phyloP scores from a whole-genome alignment of 1,139 yeast species.

The Trichomonascaceae sp. region DNA sequence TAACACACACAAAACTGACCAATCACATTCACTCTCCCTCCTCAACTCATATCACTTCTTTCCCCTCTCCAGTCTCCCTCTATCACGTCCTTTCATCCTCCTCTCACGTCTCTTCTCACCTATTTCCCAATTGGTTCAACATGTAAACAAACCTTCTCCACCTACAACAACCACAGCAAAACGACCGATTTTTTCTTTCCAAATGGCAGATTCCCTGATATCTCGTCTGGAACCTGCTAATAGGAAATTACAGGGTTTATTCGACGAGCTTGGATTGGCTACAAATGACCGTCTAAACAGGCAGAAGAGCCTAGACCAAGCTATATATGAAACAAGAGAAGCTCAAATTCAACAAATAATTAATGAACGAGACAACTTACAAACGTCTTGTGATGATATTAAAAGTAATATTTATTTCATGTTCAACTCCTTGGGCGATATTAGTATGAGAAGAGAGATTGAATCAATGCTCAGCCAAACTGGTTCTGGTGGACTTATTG shows the following conservation, averaged over 20 bases:
- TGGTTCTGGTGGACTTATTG: conserved; percentile 24
- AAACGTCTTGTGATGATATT: conserved; percentile 22
- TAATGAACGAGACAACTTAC: conserved; percentile 27
- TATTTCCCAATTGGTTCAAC: background rate
- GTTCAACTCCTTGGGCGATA: conserved; percentile 27
- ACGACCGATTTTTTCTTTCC: background rate
- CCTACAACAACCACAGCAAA: background rate
- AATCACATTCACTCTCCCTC: background rate
- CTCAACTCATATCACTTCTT: conserved; percentile 2
- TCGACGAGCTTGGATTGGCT: conserved; percentile 32
- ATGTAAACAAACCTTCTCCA: background rate
- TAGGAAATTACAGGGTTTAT: conserved; percentile 26
- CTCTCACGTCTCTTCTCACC: background rate
- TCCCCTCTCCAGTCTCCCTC: background rate
- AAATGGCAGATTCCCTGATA: background rate
- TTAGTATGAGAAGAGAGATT: conserved; percentile 15
- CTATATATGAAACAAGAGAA: conserved; percentile 30
- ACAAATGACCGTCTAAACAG: conserved; percentile 26
- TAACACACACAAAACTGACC: too few species aligned
- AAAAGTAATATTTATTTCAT: conserved; percentile 24
- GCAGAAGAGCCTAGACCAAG: conserved; percentile 28
- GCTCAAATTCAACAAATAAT: conserved; percentile 26
- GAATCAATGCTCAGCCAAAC: conserved; percentile 11
- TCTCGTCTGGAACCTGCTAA: conserved; percentile 23
- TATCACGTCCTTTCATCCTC: background rate